Evolutionary conservation across 1,139 yeast species (phyloP).

Genomic region (Suhomyces taliae): DNA sequence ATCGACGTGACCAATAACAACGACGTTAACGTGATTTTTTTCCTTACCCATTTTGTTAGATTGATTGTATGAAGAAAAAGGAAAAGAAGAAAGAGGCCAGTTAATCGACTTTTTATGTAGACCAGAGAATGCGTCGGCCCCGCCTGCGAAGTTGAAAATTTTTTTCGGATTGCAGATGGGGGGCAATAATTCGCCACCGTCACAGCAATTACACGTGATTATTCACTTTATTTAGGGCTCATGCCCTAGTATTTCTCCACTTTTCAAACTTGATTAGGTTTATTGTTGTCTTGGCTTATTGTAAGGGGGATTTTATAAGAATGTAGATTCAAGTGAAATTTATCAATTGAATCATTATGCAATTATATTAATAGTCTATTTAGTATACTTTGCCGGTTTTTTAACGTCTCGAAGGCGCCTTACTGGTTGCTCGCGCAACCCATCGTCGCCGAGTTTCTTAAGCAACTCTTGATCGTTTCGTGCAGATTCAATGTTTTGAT

Average conservation of each 20-base stretch:
- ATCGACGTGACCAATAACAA: slow-evolving; percentile 64
- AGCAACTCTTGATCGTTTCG: slow-evolving; percentile 27
- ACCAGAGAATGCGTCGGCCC: slow-evolving; percentile 9
- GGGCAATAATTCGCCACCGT: slow-evolving; percentile 1
- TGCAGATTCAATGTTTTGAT: slow-evolving; percentile 31
- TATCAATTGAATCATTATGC: not conserved
- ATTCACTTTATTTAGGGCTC: not conserved
- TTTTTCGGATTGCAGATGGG: slow-evolving; percentile 6
- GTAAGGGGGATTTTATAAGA: too few relatives aligned
- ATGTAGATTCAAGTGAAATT: not conserved
- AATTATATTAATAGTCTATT: slow-evolving; percentile 4
- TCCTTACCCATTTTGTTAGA: slow-evolving; percentile 67
- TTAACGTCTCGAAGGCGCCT: slow-evolving; percentile 7
- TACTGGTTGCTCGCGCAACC: slow-evolving; percentile 12
- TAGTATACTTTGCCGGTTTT: slow-evolving; percentile 5
- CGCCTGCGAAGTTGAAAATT: slow-evolving; percentile 10
- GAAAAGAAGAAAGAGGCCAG: slow-evolving; percentile 6
- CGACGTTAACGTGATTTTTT: slow-evolving; percentile 98
- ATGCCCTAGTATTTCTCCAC: slow-evolving; percentile 4
- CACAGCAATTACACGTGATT: slow-evolving; percentile 1
- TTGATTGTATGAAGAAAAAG: slow-evolving; percentile 7
- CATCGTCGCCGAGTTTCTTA: slow-evolving; percentile 23
- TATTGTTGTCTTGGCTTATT: too few relatives aligned
- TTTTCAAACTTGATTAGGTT: not conserved
- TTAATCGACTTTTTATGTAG: slow-evolving; percentile 10